Conservation (phyloP, 2,329 filamentous ascomycete species). For the Aspergillus ibericus region DNA sequence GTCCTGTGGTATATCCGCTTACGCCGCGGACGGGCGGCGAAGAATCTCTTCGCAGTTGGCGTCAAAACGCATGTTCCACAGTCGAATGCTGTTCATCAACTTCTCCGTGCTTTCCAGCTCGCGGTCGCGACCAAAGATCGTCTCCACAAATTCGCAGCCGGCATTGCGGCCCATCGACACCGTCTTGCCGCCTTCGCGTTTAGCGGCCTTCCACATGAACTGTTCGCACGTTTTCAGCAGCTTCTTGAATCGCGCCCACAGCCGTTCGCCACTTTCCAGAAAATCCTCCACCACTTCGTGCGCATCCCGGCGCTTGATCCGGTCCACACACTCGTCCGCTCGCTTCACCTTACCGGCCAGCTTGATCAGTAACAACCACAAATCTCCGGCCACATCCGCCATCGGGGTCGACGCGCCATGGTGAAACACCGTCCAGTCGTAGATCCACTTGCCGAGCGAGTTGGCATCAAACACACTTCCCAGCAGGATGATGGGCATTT, state of each 20-base stretch:
- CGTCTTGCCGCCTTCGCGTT: conserved; percentile 66
- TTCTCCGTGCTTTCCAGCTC: conserved; percentile 88
- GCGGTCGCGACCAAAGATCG: conserved; percentile 87
- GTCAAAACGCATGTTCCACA: conserved; percentile 93
- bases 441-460: conserved; percentile 98
- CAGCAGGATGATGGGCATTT: conserved; percentile 89
- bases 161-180: conserved; percentile 84
- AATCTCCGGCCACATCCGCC: conserved; percentile 85
- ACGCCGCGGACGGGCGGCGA: conserved; percentile 49
- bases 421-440: conserved; percentile 96
- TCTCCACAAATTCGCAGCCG: conserved; percentile 92
- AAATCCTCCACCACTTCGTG: conserved; percentile 86
- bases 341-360: conserved; percentile 91
- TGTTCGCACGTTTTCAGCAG: conserved; percentile 89
- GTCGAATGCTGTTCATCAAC: conserved; percentile 82
- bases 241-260: conserved; percentile 80
- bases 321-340: conserved; percentile 72
- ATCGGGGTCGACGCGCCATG: conserved; percentile 80
- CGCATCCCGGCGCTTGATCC: conserved; percentile 71
- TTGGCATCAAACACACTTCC: conserved; percentile 97
- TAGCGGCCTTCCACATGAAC: conserved; percentile 90
- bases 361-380: conserved; percentile 94
- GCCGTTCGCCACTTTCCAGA: conserved; percentile 80
- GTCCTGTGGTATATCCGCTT: conserved; percentile 15
- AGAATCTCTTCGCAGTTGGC: conserved; percentile 94